phyloP scores from a whole-genome alignment of 2,329 filamentous ascomycete species.

The Paraphoma chrysanthemicola region DNA sequence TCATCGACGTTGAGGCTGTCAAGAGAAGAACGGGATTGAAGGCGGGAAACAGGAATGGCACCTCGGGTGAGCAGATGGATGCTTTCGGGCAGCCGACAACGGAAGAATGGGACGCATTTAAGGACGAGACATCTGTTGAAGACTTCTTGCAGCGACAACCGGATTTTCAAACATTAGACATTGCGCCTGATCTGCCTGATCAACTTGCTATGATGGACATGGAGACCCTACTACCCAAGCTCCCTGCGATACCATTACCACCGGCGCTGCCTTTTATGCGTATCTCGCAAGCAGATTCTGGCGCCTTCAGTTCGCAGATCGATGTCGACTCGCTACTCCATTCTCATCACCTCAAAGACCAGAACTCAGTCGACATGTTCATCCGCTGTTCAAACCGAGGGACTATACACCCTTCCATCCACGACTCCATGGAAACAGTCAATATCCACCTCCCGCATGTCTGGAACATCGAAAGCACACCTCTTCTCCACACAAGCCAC shows the following conservation, averaged over 20 bases:
- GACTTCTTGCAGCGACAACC: slow-evolving; percentile 50
- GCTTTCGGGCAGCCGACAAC: slow-evolving; percentile 30
- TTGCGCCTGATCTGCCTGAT: slow-evolving; percentile 48
- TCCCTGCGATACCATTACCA: slow-evolving; percentile 46
- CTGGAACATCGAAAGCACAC: slow-evolving; percentile 54
- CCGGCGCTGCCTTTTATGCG: slow-evolving; percentile 44
- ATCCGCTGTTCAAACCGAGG: slow-evolving; percentile 76
- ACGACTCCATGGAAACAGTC: slow-evolving; percentile 84
- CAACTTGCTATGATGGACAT: slow-evolving; percentile 51
- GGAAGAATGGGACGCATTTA: slow-evolving; percentile 43
- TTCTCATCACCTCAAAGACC: slow-evolving; percentile 64
- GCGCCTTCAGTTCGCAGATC: slow-evolving; percentile 48
- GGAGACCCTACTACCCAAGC: slow-evolving; percentile 45
- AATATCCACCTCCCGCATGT: slow-evolving; percentile 61
- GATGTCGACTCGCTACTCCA: slow-evolving; percentile 50
- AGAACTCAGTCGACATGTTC: slow-evolving; percentile 80
- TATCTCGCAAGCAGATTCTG: slow-evolving; percentile 37
- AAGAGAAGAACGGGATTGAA: slow-evolving; percentile 49
- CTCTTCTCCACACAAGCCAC: slow-evolving; percentile 72
- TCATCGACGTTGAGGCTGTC: slow-evolving; percentile 57
- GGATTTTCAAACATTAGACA: slow-evolving; percentile 40
- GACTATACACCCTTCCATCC: slow-evolving; percentile 78
- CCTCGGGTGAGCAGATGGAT: slow-evolving; percentile 16
- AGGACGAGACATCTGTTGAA: slow-evolving; percentile 44
- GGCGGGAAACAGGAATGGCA: slow-evolving; percentile 15